Evolutionary conservation across 345 rosid species (phyloP), one percentile per base, ranked within the genome.

Genomic region (Populus euphratica): DNA sequence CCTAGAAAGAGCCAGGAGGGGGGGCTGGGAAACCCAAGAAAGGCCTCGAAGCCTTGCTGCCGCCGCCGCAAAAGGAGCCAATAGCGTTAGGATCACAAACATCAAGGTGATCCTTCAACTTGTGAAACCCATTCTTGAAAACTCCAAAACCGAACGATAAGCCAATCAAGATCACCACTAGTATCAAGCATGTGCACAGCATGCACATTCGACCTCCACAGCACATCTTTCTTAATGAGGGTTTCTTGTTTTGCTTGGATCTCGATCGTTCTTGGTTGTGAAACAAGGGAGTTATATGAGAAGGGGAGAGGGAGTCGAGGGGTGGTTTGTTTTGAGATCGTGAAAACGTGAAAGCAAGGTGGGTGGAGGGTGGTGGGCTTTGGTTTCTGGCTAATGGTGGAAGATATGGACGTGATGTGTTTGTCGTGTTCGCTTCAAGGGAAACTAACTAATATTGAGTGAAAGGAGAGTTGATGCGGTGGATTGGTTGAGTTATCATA

Each of bases 121-220:
- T 91, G 88, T 90, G 90, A 75, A 92, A 92, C 5, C 91, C 98
- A 56, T 92, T 75, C 81, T 86, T 88, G 84, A 91, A 94, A 2
- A 90, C 98, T 4, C 96, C 94, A 78, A 92, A 92, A 0, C 97
- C 97, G 72, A 94, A 92, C 12, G 91, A 33, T 11, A 91, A 50
- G 2, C 97, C 98, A 69, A 92, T 87, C 76, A 86, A 69, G 33
- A 91, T 63, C 80, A 86, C 92, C 77, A 91, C 94, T 38, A 89
- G 83, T 2, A 92, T 75, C 84, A 94, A 73, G 77, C 97, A 92
- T 14, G 89, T 84, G 82, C 93, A 87, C 63, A 87, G 20, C 98
- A 92, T 92, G 84, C 97, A 92, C 71, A 83, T 36, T 77, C 87
- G 86, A 23, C 82, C 23, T 50, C 93, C 92, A 70, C 94, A 90